phyloP scores from a whole-genome alignment of 129 eudicot species.

The Solidago caesia region DNA sequence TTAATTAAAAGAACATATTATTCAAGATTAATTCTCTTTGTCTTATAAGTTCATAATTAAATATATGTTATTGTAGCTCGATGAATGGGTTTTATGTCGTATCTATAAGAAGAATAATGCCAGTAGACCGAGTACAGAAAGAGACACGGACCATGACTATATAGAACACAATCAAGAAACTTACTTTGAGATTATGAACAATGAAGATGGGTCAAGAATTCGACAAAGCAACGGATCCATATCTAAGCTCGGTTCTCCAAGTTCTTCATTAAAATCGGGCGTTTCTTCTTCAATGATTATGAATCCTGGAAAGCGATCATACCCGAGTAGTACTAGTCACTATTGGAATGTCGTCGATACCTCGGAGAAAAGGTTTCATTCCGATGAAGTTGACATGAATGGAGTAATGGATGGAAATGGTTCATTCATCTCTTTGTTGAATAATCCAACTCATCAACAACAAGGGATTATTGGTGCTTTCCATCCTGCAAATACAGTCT shows the following conservation, averaged over 20 bases:
- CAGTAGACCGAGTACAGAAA: slow-evolving; percentile 26
- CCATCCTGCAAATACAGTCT: slow-evolving; percentile 30
- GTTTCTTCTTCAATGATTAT: slow-evolving; percentile 28
- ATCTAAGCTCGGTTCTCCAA: slow-evolving; percentile 28
- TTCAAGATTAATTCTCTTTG: not conserved
- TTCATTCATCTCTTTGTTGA: slow-evolving; percentile 40
- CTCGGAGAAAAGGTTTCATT: slow-evolving; percentile 40
- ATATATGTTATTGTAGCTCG: slow-evolving; percentile 22
- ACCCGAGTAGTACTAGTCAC: slow-evolving; percentile 15
- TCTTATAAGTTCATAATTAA: not conserved
- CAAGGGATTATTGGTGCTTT: slow-evolving; percentile 31
- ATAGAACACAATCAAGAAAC: slow-evolving; percentile 36
- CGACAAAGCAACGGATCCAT: slow-evolving; percentile 25
- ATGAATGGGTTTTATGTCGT: slow-evolving; percentile 44
- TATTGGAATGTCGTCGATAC: slow-evolving; percentile 36
- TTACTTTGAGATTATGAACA: slow-evolving; percentile 38
- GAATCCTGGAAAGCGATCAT: slow-evolving; percentile 32
- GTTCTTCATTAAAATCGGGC: slow-evolving; percentile 33
- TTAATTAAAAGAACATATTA: no score
- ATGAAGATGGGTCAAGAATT: slow-evolving; percentile 34
- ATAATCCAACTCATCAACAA: slow-evolving; percentile 31
- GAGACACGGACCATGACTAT: slow-evolving; percentile 27
- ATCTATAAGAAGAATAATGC: slow-evolving; percentile 36
- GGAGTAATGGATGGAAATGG: slow-evolving; percentile 43
- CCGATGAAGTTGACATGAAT: slow-evolving; percentile 29